Conservation (phyloP, 768 basidiomycete genomes). For the Mycena latifolia region DNA sequence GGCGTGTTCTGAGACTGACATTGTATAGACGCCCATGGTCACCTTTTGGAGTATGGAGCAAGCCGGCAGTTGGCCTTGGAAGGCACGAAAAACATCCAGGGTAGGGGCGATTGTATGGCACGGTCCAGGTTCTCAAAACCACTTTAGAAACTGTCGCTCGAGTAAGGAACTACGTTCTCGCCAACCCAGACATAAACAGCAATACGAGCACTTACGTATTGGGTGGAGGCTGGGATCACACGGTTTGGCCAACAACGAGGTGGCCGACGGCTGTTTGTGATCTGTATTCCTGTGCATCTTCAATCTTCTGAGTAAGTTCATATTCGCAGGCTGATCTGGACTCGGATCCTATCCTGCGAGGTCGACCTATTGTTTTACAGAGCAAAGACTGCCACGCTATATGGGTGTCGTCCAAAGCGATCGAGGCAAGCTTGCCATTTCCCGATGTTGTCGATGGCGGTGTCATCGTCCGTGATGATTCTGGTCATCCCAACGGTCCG, state of each 20-base stretch:
- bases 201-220: conserved; percentile 75
- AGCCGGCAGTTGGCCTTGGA: conserved; percentile 72
- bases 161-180: conserved; percentile 70
- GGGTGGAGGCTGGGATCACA: conserved; percentile 95
- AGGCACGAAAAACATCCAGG: conserved; percentile 69
- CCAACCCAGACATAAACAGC: conserved; percentile 65
- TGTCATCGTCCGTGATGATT: conserved; percentile 74
- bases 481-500: conserved; percentile 78
- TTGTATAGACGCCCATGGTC: conserved; percentile 77
- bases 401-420: conserved; percentile 81
- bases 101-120: conserved; percentile 44
- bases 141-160: conserved; percentile 71
- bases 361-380: conserved; percentile 80
- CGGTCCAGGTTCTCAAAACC: conserved; percentile 9
- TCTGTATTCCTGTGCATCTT: conserved; percentile 5
- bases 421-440: conserved; percentile 70
- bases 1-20: conserved; percentile 20
- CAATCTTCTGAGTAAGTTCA: conserved; percentile 12
- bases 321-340: conserved; percentile 75
- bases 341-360: conserved; percentile 72
- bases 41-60: conserved; percentile 86
- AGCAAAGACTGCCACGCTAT: conserved; percentile 92
- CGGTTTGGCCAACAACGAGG: conserved; percentile 67
- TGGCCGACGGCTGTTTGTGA: conserved; percentile 79
- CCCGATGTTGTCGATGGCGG: conserved; percentile 85